phyloP scores from a whole-genome alignment of 768 basidiomycete species.

The Podaxis carcinomalis region DNA sequence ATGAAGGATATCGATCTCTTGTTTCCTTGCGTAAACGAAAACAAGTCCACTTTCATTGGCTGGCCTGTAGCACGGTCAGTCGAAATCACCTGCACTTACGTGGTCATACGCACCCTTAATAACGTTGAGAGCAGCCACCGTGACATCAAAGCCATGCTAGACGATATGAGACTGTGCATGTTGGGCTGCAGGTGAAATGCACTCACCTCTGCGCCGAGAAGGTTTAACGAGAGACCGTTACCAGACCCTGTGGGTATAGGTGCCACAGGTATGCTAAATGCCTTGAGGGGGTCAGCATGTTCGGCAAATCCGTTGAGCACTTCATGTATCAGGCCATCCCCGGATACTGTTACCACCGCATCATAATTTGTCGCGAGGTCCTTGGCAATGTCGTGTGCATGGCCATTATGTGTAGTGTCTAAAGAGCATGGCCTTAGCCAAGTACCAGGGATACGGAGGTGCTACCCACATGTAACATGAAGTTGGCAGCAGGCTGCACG shows the following conservation, averaged over 20 bases:
- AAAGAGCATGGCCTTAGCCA: neutral
- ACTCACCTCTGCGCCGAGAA: constrained; percentile 63
- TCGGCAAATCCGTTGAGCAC: constrained; percentile 78
- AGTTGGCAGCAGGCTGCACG: constrained; percentile 58
- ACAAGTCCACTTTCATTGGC: constrained; percentile 73
- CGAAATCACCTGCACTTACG: neutral
- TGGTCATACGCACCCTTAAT: constrained; percentile 58
- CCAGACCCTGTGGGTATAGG: constrained; percentile 83
- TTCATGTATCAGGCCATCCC: constrained; percentile 83
- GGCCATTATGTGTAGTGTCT: constrained; percentile 63
- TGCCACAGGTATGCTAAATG: constrained; percentile 65
- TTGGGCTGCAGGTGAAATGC: neutral
- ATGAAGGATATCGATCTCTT: constrained; percentile 72
- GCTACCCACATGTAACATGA: constrained; percentile 56
- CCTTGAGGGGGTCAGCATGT: constrained; percentile 53
- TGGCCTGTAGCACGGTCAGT: constrained; percentile 39
- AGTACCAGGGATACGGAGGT: neutral
- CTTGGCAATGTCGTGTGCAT: constrained; percentile 65
- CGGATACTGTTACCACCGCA: constrained; percentile 71
- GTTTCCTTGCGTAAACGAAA: constrained; percentile 67
- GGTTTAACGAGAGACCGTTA: constrained; percentile 70
- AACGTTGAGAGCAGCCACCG: constrained; percentile 67
- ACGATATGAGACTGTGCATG: constrained; percentile 3
- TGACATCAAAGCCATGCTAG: constrained; percentile 69
- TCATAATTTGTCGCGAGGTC: constrained; percentile 58